Evolutionary conservation across 176 grass and related monocot species (phyloP), one percentile per base, ranked within the genome.

Genomic region (Poa annua): DNA sequence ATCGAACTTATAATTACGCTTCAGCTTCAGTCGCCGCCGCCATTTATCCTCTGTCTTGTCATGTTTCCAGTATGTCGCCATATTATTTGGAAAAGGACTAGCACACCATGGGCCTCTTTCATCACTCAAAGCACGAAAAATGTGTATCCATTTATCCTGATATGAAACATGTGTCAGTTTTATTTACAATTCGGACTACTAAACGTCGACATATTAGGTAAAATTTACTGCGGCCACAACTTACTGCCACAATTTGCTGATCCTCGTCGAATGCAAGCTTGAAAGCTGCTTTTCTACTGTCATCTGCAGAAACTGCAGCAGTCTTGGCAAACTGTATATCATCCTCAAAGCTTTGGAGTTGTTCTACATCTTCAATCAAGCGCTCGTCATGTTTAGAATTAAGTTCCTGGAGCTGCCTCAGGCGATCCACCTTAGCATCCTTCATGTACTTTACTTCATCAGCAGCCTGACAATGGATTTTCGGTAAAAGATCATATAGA

Each of bases 61-160:
- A 45, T 93, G 96, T 83, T 94, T 95, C 96, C 96, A 98, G 63
- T 91, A 80, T 22, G 90, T 91, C 57, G 71, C 67, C 60, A 79
- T 79, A 74, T 88, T 90, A 64, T 98, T 98, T 82, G 96, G 96
- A 80, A 98, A 98, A 56, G 96, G 90, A 69, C 78, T 87, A 79
- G 96, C 88, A 81, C 92, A 98, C 96, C 96, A 98, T 75, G 96
- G 87, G 49, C 92, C 96, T 74, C 96, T 87, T 64, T 98, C 96
- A 42, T 98, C 96, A 88, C 88, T 95, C 75, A 98, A 79, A 80
- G 89, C 90, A 72, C 96, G 92, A 22, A 85, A 93, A 51, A 95
- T 88, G 77, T 98, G 96, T 79, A 98, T 84, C 96, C 96, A 98
- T 85, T 98, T 98, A 77, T 98, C 89, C 96, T 98, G 88, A 74